Evolutionary conservation across 305 asterid genomes (phyloP), one percentile per base, ranked within the genome.

Genomic region (Fraxinus greggii): DNA sequence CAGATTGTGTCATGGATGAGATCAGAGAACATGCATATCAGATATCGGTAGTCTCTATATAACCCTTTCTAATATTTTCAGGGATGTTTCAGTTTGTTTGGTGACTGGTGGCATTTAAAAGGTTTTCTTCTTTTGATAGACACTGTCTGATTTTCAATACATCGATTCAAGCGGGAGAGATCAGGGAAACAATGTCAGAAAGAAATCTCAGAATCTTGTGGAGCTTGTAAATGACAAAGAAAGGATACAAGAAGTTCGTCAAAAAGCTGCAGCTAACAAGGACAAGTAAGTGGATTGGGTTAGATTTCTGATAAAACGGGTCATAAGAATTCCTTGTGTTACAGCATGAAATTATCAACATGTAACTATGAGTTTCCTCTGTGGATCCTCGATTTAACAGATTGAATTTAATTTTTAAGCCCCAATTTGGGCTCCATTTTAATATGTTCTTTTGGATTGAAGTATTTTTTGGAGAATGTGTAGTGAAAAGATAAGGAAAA

Each of bases 11-110:
- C 84, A 88, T 94, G 72, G 98, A 95, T 86, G 99, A 95, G 76
- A 95, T 95, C 86, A 88, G 97, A 86, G 99, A 95, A 83, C 99
- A 93, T 87, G 97, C 97, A 36, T 90, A 95, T 84, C 99, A 95
- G 87, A 94, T 95, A 91, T 94, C 97, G 72, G 99, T 94, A 88
- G 87, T 86, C 87, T 82, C 81, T 81, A 81, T 74, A 56, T 84
- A 75, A 65, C 78, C 85, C 76, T 51, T 75, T 24, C 38, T 32
- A 61, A 51, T 56, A 29, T 82, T 83, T 61, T 78, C 63, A 19
- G 75, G 21, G 4, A 45, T 75, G 6, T 75, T 54, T 54, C 8
- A 75, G 36, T 28, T 40, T 59, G 2, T 73, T 33, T 45, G 45
- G 36, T 82, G 33, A 79, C 61, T 12, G 45, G 42, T 83, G 79